Percentiles rank a stretch among this genome's conserved stretches.
Evolutionary conservation across 192 early-diverging fungal genomes (phyloP).

Genomic region (Umbelopsis vinacea): DNA sequence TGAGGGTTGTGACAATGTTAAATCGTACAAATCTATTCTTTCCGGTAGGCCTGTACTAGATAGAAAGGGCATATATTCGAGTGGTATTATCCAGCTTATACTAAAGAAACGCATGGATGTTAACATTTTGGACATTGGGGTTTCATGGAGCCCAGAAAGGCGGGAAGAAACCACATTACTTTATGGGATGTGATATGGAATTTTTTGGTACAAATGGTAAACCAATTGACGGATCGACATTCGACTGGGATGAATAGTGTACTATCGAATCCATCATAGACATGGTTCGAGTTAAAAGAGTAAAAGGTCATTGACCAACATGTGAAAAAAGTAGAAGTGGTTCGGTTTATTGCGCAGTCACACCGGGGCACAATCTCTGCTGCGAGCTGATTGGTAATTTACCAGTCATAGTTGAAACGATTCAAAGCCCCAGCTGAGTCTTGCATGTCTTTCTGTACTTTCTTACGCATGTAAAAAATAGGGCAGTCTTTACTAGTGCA

Average conservation of each 20-base stretch:
- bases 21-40: conserved; percentile 25
- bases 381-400: background rate
- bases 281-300: background rate
- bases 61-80: conserved; percentile 25
- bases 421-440: conserved; percentile 73
- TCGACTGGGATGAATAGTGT: background rate
- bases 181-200: conserved; percentile 42
- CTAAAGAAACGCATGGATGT: conserved; percentile 2
- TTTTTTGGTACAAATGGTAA: conserved; percentile 29
- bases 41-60: conserved; percentile 9
- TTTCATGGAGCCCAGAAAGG: no score
- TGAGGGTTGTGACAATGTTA: conserved; percentile 6
- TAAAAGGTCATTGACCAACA: background rate
- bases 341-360: conserved; percentile 13
- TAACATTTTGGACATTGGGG: background rate
- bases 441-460: conserved; percentile 90
- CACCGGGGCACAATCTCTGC: background rate
- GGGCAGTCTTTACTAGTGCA: conserved; percentile 97
- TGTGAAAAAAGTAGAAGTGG: background rate
- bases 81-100: conserved; percentile 39
- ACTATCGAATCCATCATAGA: conserved; percentile 12
- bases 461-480: conserved; percentile 98
- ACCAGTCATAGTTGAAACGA: conserved; percentile 75
- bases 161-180: conserved; percentile 26
- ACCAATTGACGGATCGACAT: background rate